Percentiles rank a stretch among this genome's conserved stretches.
phyloP scores from a whole-genome alignment of 2,329 filamentous ascomycete genomes.

The Xylaria sp. region DNA sequence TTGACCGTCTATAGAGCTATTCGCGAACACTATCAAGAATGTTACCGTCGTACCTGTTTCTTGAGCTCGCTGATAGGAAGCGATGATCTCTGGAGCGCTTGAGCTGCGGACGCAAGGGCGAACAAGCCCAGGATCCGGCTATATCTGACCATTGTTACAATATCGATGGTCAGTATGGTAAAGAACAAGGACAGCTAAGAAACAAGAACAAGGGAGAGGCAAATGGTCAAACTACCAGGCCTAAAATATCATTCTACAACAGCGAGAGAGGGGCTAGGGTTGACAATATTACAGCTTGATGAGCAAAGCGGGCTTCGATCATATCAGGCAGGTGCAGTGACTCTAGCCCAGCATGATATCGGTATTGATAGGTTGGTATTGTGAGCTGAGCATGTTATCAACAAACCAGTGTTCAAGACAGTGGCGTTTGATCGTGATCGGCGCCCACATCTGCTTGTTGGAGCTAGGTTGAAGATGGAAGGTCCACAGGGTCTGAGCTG shows the following conservation, averaged over 20 bases:
- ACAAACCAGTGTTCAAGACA: slow-evolving; percentile 10
- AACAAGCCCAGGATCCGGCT: slow-evolving; percentile 35
- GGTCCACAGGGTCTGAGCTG: slow-evolving; percentile 31
- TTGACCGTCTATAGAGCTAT: background rate
- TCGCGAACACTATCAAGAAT: background rate
- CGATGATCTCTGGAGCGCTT: slow-evolving; percentile 43
- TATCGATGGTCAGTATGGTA: slow-evolving; percentile 22
- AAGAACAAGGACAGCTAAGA: slow-evolving; percentile 20
- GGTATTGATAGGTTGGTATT: slow-evolving; percentile 6
- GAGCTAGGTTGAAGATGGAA: slow-evolving; percentile 42
- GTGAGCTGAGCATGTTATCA: slow-evolving; percentile 23
- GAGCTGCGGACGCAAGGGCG: slow-evolving; percentile 38
- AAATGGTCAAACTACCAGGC: slow-evolving; percentile 6
- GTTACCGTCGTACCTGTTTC: slow-evolving; percentile 41
- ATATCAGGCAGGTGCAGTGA: slow-evolving; percentile 32
- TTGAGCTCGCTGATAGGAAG: slow-evolving; percentile 46
- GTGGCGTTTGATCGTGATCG: slow-evolving; percentile 26
- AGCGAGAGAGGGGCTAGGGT: slow-evolving; percentile 9
- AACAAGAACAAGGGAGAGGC: slow-evolving; percentile 22
- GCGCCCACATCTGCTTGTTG: slow-evolving; percentile 13
- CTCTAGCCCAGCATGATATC: slow-evolving; percentile 16
- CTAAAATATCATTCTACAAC: slow-evolving; percentile 15
- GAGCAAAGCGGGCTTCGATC: slow-evolving; percentile 24
- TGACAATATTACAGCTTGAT: slow-evolving; percentile 18
- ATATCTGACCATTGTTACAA: slow-evolving; percentile 36